phyloP scores from a whole-genome alignment of 192 early-diverging fungal species.

The Backusella mclennaniae region DNA sequence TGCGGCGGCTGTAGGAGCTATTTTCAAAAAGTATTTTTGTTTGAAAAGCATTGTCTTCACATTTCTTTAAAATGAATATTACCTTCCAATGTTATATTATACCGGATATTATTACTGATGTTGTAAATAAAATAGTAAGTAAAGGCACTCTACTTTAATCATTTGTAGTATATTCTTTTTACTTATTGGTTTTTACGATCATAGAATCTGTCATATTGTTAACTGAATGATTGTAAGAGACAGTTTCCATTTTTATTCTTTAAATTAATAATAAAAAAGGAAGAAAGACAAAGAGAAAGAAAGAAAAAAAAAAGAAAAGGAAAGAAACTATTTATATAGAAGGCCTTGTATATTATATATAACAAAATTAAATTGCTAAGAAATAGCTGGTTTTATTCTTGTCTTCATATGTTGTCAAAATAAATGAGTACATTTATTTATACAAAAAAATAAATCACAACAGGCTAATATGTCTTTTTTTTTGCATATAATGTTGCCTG shows the following conservation, averaged over 20 bases:
- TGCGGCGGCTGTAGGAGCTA: constrained; percentile 55
- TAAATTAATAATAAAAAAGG: background rate
- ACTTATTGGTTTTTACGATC: background rate
- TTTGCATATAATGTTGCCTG: no score
- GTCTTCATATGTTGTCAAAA: background rate
- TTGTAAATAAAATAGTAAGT: background rate
- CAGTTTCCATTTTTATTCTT: background rate
- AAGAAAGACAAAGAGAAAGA: background rate
- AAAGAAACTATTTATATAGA: background rate
- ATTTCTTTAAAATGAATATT: background rate
- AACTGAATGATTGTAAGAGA: background rate
- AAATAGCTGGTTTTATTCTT: background rate
- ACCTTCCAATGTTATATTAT: constrained; percentile 21
- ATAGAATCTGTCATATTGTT: background rate
- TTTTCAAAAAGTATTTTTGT: background rate
- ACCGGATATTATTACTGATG: background rate
- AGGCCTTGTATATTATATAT: background rate
- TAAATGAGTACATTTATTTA: background rate
- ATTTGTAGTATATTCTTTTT: background rate
- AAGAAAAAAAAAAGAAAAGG: background rate
- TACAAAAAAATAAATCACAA: background rate
- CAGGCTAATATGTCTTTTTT: background rate
- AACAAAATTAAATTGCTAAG: background rate
- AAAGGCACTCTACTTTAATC: background rate
- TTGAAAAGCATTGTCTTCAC: background rate